Conservation (phyloP, 257 asterid species). For the Salvia hispanica region DNA sequence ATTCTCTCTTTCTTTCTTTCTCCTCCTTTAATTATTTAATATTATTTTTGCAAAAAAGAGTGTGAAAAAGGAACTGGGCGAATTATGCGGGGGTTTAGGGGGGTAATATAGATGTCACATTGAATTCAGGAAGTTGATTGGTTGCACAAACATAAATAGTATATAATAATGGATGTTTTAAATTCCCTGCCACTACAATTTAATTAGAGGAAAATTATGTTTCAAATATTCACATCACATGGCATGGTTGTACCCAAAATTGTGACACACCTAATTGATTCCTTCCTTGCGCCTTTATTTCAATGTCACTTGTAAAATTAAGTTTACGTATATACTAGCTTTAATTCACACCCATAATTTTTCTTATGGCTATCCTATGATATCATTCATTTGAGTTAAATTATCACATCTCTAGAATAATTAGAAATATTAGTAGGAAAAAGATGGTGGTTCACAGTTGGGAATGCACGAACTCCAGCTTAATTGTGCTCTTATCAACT, state of each 20-base stretch:
- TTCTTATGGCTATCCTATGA: background rate
- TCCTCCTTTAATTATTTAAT: too few species aligned
- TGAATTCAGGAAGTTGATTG: too few species aligned
- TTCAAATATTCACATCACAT: constrained; percentile 20
- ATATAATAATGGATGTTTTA: background rate
- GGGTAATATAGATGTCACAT: too few species aligned
- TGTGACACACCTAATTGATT: constrained; percentile 29
- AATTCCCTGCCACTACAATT: constrained; percentile 12
- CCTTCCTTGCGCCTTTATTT: constrained; percentile 18
- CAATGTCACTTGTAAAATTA: background rate
- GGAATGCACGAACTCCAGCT: background rate
- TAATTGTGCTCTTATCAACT: background rate
- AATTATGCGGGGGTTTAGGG: too few species aligned
- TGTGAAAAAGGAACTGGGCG: too few species aligned
- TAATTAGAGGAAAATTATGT: background rate
- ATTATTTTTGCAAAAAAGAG: too few species aligned
- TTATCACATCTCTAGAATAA: too few species aligned
- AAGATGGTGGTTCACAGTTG: background rate
- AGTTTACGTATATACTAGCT: too few species aligned
- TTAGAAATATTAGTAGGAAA: too few species aligned
- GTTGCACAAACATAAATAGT: too few species aligned
- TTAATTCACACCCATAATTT: too few species aligned
- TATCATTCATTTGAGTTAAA: background rate
- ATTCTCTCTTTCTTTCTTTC: too few species aligned
- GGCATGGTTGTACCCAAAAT: constrained; percentile 30